Percentiles rank a stretch among this genome's conserved stretches.
Evolutionary conservation across 1,284 basidiomycete species (phyloP).

Genomic region (Tilletia walkeri): DNA sequence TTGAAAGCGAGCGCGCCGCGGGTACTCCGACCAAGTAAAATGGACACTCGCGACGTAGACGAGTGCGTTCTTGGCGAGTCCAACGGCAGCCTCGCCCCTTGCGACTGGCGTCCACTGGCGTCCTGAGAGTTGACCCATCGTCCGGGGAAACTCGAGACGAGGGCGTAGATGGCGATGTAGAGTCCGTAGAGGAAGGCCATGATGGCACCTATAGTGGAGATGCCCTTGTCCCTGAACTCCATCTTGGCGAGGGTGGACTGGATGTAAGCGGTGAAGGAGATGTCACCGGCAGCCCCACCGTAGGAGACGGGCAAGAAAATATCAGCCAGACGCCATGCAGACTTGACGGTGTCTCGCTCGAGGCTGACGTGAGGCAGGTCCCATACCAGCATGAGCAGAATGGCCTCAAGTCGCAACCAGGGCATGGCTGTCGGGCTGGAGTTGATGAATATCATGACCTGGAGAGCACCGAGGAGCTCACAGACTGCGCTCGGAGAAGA

Average conservation of each 20-base stretch:
- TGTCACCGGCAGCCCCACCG: conserved; percentile 58
- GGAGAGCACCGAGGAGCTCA: conserved; percentile 55
- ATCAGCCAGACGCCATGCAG: conserved; percentile 22
- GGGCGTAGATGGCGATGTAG: conserved; percentile 51
- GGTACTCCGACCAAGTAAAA: conserved; percentile 55
- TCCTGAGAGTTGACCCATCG: conserved; percentile 52
- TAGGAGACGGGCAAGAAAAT: conserved; percentile 54
- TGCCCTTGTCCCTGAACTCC: conserved; percentile 50
- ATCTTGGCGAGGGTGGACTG: conserved; percentile 53
- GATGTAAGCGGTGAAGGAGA: conserved; percentile 57
- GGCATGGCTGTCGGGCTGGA: conserved; percentile 52
- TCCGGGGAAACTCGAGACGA: conserved; percentile 55
- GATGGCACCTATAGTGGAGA: conserved; percentile 55
- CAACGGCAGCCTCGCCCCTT: conserved; percentile 32
- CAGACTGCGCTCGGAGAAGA: conserved; percentile 51
- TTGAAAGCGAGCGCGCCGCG: conserved; percentile 53
- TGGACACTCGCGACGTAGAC: conserved; percentile 51
- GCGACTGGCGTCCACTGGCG: conserved; percentile 33
- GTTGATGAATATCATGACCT: conserved; percentile 51
- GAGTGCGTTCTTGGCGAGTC: conserved; percentile 40
- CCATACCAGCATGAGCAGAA: conserved; percentile 56
- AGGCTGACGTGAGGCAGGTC: conserved; percentile 41
- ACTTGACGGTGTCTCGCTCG: background rate
- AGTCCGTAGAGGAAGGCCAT: conserved; percentile 54
- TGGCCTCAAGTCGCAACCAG: conserved; percentile 54